Percentiles rank a stretch among this genome's conserved stretches.
phyloP scores from a whole-genome alignment of 371 early-diverging fungal species.

The Mucor mucedo region DNA sequence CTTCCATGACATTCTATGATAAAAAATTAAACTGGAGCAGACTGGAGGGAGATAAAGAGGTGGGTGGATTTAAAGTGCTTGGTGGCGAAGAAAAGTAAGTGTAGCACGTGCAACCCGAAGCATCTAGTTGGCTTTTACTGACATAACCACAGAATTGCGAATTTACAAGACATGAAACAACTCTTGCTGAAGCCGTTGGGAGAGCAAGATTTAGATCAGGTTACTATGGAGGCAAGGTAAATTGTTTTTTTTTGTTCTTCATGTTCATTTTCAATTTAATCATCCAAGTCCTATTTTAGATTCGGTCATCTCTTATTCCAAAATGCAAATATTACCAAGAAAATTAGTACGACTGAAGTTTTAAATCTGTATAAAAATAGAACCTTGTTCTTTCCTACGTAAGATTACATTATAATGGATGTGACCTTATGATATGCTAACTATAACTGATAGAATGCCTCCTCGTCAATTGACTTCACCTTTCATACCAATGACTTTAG shows the following conservation, averaged over 20 bases:
- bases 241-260: background rate
- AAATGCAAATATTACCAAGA: constrained; percentile 18
- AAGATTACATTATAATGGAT: constrained; percentile 7
- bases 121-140: background rate
- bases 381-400: constrained; percentile 35
- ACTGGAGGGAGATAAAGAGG: constrained; percentile 5
- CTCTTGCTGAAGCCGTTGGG: constrained; percentile 17
- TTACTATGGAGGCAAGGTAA: constrained; percentile 43
- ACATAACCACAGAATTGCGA: background rate
- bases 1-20: constrained; percentile 33
- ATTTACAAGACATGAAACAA: constrained; percentile 23
- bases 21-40: constrained; percentile 40
- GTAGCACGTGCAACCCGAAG: background rate
- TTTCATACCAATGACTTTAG: constrained; percentile 28
- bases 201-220: constrained; percentile 9
- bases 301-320: constrained; percentile 43
- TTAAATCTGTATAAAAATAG: constrained; percentile 20
- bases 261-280: background rate
- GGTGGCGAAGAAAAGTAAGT: constrained; percentile 2
- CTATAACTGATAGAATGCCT: constrained; percentile 30
- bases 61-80: background rate
- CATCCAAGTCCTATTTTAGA: constrained; percentile 14
- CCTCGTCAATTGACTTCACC: constrained; percentile 29
- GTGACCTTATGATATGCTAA: background rate
- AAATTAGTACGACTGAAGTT: background rate